Conservation (phyloP, 306 rosid genomes). For the Cucurbita ficifolia region DNA sequence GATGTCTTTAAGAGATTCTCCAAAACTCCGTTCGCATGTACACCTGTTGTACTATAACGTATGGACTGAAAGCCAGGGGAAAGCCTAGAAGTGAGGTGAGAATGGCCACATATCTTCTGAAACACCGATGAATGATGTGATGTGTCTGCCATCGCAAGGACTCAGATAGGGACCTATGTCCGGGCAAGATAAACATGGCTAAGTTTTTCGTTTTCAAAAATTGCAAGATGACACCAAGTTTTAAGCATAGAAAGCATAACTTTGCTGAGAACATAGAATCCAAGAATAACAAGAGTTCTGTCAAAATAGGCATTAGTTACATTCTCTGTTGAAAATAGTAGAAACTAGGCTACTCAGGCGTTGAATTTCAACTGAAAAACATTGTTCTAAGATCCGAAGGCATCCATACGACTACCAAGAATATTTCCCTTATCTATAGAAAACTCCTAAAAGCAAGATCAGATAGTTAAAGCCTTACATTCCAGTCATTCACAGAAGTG, state of each 20-base stretch:
- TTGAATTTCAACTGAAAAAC: background rate
- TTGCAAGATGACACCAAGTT: background rate
- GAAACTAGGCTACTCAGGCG: background rate
- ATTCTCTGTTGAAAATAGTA: background rate
- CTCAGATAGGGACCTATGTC: slow-evolving; percentile 32
- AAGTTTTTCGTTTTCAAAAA: background rate
- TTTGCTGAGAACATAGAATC: background rate
- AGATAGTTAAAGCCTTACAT: background rate
- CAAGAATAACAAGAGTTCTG: background rate
- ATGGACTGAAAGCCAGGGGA: slow-evolving; percentile 23
- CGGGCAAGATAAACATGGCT: slow-evolving; percentile 4
- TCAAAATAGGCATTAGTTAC: background rate
- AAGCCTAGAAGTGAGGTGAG: slow-evolving; percentile 50
- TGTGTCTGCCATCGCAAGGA: slow-evolving; percentile 55
- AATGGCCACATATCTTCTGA: slow-evolving; percentile 61
- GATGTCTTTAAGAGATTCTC: slow-evolving; percentile 17
- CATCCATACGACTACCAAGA: background rate
- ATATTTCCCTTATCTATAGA: background rate
- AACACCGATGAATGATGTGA: slow-evolving; percentile 42
- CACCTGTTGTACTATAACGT: slow-evolving; percentile 15
- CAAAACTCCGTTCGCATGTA: slow-evolving; percentile 27
- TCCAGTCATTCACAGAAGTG: background rate
- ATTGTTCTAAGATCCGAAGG: background rate
- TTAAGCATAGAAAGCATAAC: background rate
- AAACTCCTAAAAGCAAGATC: background rate